phyloP scores from a whole-genome alignment of 768 basidiomycete genomes.

The Mrakia gelida region DNA sequence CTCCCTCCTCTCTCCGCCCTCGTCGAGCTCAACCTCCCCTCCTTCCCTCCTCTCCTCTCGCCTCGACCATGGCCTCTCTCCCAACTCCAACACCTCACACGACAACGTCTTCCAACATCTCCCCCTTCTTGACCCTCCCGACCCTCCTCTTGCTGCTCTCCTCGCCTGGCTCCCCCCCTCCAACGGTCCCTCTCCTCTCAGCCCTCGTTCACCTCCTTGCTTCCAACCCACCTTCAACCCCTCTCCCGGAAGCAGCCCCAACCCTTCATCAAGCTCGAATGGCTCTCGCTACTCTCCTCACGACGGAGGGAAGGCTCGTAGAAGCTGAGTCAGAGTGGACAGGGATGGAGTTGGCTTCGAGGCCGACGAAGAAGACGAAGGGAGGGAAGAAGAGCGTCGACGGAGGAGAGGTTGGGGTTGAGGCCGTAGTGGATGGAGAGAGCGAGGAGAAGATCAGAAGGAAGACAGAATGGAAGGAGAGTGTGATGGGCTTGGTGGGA shows the following conservation, averaged over 20 bases:
- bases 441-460: neutral
- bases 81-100: too few relatives aligned
- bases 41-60: too few relatives aligned
- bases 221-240: neutral
- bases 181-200: neutral
- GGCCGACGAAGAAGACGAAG: neutral
- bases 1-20: too few relatives aligned
- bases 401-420: neutral
- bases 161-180: neutral
- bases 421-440: neutral
- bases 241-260: neutral
- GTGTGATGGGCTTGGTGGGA: neutral
- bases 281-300: neutral
- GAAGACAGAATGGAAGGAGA: neutral
- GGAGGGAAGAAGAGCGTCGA: too few relatives aligned
- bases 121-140: neutral
- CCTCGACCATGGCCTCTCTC: too few relatives aligned
- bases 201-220: constrained; percentile 1
- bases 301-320: neutral
- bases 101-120: neutral
- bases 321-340: neutral
- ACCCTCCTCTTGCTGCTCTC: neutral
- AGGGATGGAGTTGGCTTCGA: neutral
- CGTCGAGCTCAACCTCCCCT: too few relatives aligned
- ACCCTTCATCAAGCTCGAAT: neutral